Evolutionary conservation across 1,139 yeast species (phyloP).

Genomic region (Kodamaea plutei): DNA sequence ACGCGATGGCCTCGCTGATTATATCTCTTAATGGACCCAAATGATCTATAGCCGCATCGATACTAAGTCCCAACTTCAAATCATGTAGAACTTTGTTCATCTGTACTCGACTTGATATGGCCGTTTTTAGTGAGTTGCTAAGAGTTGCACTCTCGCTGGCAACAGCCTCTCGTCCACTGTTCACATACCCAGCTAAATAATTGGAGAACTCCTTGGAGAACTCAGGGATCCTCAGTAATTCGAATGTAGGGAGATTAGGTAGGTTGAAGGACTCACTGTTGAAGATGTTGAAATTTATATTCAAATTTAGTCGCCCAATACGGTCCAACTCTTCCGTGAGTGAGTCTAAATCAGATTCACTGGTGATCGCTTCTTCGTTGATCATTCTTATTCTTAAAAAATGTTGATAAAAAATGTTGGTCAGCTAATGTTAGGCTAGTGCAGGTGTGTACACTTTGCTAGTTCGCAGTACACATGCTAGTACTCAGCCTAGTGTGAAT

Average conservation of each 20-base stretch:
- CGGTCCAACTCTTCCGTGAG: constrained; percentile 43
- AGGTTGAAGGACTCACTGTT: constrained; percentile 17
- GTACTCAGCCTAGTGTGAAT: no score
- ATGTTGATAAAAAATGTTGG: no score
- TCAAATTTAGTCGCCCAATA: constrained; percentile 37
- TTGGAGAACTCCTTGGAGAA: constrained; percentile 28
- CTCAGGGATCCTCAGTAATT: constrained; percentile 22
- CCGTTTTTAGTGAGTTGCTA: constrained; percentile 33
- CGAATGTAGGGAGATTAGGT: constrained; percentile 17
- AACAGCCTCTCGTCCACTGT: constrained; percentile 6
- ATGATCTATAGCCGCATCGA: constrained; percentile 52
- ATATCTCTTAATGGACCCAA: constrained; percentile 53
- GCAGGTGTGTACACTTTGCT: no score
- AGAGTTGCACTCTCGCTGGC: constrained; percentile 10
- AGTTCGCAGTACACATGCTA: no score
- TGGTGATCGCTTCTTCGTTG: no score
- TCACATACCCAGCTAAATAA: constrained; percentile 26
- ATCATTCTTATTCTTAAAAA: no score
- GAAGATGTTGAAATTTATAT: constrained; percentile 14
- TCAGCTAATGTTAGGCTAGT: no score
- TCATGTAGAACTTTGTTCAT: constrained; percentile 49
- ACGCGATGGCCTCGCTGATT: constrained; percentile 44
- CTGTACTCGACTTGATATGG: constrained; percentile 42
- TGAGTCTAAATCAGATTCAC: constrained; percentile 28
- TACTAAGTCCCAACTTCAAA: constrained; percentile 47